phyloP scores from a whole-genome alignment of 2,329 filamentous ascomycete genomes.

The Claviceps sp. region DNA sequence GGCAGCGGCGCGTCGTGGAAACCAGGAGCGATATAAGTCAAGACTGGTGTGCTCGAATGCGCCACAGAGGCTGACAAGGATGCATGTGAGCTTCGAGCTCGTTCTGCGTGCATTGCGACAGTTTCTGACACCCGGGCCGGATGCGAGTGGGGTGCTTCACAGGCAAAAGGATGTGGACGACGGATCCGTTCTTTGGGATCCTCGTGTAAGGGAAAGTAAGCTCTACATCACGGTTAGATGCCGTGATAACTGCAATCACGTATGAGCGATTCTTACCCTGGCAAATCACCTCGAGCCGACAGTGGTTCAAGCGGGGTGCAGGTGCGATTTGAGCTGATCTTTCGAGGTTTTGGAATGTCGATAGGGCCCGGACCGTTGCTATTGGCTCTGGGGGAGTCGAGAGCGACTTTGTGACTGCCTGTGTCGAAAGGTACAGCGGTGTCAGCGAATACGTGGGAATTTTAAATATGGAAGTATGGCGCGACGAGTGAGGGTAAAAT shows the following conservation, averaged over 20 bases:
- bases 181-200: slow-evolving; percentile 33
- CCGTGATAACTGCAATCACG: neutral
- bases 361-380: slow-evolving; percentile 40
- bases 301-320: slow-evolving; percentile 35
- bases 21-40: slow-evolving; percentile 38
- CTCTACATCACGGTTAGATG: slow-evolving; percentile 24
- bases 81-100: slow-evolving; percentile 9
- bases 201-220: slow-evolving; percentile 48
- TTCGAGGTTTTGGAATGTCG: slow-evolving; percentile 30
- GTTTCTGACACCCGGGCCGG: slow-evolving; percentile 21
- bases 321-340: slow-evolving; percentile 24
- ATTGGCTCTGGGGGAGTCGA: slow-evolving; percentile 8
- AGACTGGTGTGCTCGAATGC: slow-evolving; percentile 28
- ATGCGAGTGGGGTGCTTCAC: slow-evolving; percentile 26
- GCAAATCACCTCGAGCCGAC: slow-evolving; percentile 44
- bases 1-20: slow-evolving; percentile 34
- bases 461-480: neutral
- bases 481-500: neutral
- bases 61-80: slow-evolving; percentile 10
- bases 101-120: slow-evolving; percentile 14
- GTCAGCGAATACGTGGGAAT: neutral
- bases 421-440: neutral
- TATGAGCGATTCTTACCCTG: slow-evolving; percentile 31
- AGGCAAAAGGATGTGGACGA: slow-evolving; percentile 38
- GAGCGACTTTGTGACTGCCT: slow-evolving; percentile 4